Conservation (phyloP, 2,329 filamentous ascomycete species). For the Lecanicillium sp. region DNA sequence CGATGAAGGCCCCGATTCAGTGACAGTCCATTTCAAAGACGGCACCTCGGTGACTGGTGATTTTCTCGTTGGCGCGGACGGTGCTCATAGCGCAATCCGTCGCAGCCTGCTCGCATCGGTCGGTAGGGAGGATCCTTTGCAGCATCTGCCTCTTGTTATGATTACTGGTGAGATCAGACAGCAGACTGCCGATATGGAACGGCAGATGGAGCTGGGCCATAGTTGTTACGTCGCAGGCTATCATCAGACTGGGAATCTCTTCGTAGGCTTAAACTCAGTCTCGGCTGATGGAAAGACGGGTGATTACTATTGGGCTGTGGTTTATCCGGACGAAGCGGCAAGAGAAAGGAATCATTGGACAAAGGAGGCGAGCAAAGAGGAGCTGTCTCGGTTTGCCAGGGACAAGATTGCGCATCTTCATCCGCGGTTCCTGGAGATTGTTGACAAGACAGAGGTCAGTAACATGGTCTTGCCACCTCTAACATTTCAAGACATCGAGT, state of each 20-base stretch:
- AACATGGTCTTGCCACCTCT: slow-evolving; percentile 21
- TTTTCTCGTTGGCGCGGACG: slow-evolving; percentile 41
- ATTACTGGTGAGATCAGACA: slow-evolving; percentile 21
- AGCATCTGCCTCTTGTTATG: slow-evolving; percentile 16
- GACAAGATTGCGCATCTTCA: slow-evolving; percentile 6
- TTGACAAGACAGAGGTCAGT: slow-evolving; percentile 15
- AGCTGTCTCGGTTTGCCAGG: slow-evolving; percentile 8
- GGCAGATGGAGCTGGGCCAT: slow-evolving; percentile 23
- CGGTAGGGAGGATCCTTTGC: slow-evolving; percentile 17
- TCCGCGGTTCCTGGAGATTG: slow-evolving; percentile 12
- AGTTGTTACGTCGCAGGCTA: slow-evolving; percentile 18
- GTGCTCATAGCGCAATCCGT: slow-evolving; percentile 27
- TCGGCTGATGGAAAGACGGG: slow-evolving; percentile 12
- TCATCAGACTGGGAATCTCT: slow-evolving; percentile 6
- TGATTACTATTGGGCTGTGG: slow-evolving; percentile 21
- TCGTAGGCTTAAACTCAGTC: slow-evolving; percentile 18
- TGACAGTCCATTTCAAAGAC: slow-evolving; percentile 36
- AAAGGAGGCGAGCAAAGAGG: slow-evolving; percentile 9
- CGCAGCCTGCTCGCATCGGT: slow-evolving; percentile 18
- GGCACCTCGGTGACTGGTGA: slow-evolving; percentile 31
- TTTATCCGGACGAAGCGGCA: slow-evolving; percentile 12
- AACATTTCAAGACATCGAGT: slow-evolving; percentile 20
- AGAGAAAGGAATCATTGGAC: slow-evolving; percentile 25
- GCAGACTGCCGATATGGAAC: slow-evolving; percentile 17
- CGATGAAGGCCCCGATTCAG: slow-evolving; percentile 22